A percentile compares a stretch with the other conserved stretches of the same genome.
phyloP scores from a whole-genome alignment of 2,329 filamentous ascomycete genomes.

The Amauroascus niger region DNA sequence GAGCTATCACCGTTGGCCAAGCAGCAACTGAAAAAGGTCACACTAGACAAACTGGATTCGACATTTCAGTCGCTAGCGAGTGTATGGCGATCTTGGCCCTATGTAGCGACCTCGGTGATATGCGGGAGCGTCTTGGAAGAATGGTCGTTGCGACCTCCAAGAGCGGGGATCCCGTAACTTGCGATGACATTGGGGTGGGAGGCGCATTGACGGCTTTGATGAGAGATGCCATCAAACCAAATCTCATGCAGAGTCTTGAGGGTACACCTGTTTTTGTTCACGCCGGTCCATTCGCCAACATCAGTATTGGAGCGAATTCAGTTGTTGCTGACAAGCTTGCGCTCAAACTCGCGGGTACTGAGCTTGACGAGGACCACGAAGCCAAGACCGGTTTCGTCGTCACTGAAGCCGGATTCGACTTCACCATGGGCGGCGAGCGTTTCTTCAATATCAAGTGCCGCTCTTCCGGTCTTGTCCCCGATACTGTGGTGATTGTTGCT shows the following conservation, averaged over 20 bases:
- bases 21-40: conserved; percentile 86
- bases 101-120: conserved; percentile 74
- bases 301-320: conserved; percentile 92
- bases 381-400: conserved; percentile 85
- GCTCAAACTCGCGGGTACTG: conserved; percentile 88
- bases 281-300: conserved; percentile 95
- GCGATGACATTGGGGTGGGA: conserved; percentile 86
- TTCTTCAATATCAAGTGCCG: conserved; percentile 99
- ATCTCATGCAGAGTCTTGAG: conserved; percentile 96
- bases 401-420: conserved; percentile 96
- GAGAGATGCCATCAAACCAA: conserved; percentile 98
- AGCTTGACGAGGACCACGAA: conserved; percentile 75
- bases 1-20: conserved; percentile 78
- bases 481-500: conserved; percentile 89
- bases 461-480: conserved; percentile 80
- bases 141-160: conserved; percentile 92
- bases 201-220: conserved; percentile 90
- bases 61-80: conserved; percentile 94
- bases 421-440: conserved; percentile 98
- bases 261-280: conserved; percentile 97
- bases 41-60: conserved; percentile 81
- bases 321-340: conserved; percentile 92
- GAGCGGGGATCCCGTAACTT: conserved; percentile 81
- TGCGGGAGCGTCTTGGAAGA: conserved; percentile 83
- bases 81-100: conserved; percentile 97